A percentile compares a stretch with the other conserved stretches of the same genome.
phyloP scores from a whole-genome alignment of 176 grass and related monocot genomes.

The Pharus latifolius region DNA sequence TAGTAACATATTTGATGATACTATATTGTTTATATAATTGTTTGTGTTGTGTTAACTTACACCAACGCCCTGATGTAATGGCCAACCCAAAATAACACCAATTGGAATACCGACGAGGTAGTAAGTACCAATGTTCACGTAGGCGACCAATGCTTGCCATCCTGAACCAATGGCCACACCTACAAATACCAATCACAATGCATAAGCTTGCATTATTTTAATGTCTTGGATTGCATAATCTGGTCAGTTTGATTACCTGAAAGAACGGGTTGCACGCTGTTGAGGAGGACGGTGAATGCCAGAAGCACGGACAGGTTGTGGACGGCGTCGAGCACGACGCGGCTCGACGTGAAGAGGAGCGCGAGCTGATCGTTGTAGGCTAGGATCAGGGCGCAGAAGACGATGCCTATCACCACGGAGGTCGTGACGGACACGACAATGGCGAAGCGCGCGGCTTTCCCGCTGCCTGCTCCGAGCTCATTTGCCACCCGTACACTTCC shows the following conservation, averaged over 20 bases:
- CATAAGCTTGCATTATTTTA: not conserved
- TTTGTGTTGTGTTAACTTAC: slow-evolving; percentile 4
- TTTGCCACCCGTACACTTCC: slow-evolving; percentile 39
- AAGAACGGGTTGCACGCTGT: slow-evolving; percentile 52
- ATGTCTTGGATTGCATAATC: not conserved
- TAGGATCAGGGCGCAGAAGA: slow-evolving; percentile 43
- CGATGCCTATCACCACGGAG: slow-evolving; percentile 24
- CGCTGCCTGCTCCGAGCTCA: slow-evolving; percentile 44
- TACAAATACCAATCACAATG: not conserved
- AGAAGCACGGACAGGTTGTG: slow-evolving; percentile 27
- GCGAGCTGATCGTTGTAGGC: slow-evolving; percentile 29
- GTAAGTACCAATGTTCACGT: slow-evolving; percentile 55
- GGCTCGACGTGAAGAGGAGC: slow-evolving; percentile 32
- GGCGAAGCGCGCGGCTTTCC: slow-evolving; percentile 31
- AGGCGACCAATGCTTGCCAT: slow-evolving; percentile 48
- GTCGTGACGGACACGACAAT: slow-evolving; percentile 41
- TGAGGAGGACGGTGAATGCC: slow-evolving; percentile 47
- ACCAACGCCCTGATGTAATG: slow-evolving; percentile 23
- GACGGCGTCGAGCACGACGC: slow-evolving; percentile 21
- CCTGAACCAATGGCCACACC: slow-evolving; percentile 59
- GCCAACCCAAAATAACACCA: slow-evolving; percentile 36
- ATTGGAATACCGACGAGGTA: slow-evolving; percentile 49
- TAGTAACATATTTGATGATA: not conserved
- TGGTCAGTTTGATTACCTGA: slow-evolving; percentile 11
- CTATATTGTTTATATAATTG: not conserved